Conservation (phyloP, 129 eudicot species). For the Tagetes patula region DNA sequence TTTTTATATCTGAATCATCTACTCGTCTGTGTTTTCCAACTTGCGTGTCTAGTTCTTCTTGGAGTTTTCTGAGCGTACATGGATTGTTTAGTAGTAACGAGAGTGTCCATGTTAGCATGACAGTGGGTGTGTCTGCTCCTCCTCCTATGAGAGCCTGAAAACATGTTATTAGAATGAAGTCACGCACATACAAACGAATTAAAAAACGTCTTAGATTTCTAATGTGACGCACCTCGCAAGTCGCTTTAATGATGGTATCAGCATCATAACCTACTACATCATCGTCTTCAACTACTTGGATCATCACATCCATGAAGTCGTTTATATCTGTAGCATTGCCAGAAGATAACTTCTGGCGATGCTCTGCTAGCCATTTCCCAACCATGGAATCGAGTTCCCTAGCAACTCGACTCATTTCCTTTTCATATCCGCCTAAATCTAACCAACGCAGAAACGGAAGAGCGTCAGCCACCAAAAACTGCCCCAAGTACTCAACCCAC, state of each 20-base stretch:
- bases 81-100: neutral
- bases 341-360: neutral
- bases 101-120: conserved; percentile 1
- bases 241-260: conserved; percentile 30
- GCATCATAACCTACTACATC: neutral
- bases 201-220: neutral
- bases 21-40: neutral
- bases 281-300: neutral
- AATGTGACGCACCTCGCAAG: conserved; percentile 7
- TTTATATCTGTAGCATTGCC: neutral
- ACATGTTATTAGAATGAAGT: neutral
- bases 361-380: conserved; percentile 31
- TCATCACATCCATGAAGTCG: conserved; percentile 35
- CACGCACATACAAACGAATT: no score
- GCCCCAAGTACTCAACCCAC: conserved; percentile 21
- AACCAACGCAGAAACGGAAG: conserved; percentile 40
- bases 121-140: neutral
- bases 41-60: conserved; percentile 1
- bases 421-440: conserved; percentile 31
- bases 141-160: neutral
- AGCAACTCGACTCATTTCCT: conserved; percentile 17
- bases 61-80: neutral
- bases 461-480: conserved; percentile 19
- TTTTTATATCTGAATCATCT: neutral
- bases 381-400: conserved; percentile 23